Base-by-base conservation (phyloP, 2,329 filamentous ascomycete species). In the Ambrosiella cleistominuta region DNA sequence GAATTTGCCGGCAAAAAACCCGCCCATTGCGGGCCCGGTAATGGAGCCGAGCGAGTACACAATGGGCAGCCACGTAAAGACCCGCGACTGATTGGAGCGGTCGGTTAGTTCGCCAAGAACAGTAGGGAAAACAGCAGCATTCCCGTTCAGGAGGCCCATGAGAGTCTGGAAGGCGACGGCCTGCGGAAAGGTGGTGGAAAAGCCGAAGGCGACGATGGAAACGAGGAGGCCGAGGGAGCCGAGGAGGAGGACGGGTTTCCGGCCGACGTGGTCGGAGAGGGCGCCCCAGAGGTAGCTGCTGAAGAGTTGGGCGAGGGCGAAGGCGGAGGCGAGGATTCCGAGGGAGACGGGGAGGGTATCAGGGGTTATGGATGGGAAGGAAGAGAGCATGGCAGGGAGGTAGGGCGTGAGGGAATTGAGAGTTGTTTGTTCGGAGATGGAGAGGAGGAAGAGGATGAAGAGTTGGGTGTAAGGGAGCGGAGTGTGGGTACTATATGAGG, bases 371-470 rank as follows among this genome's bases (percentile, higher is more conserved):
- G 87, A 87, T 1, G 88, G 86, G 67, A 97, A 97, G 0, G 81
- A 82, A 19, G 81, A 80, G 1, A 90, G 83, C 91, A 98, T 97
- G 64, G 89, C 81, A 0, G 93, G 93, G 1, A 98, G 79, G 69
- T 98, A 98, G 0, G 93, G 93, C 9, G 85, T 86, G 66, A 98
- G 96, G 19, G 89, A 95, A 70, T 98, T 98, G 66, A 98, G 78
- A 0, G 93, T 93, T 0, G 91, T 97, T 74, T 98, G 93, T 68
- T 98, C 93, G 57, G 87, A 86, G 19, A 98, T 76, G 6, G 90
- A 90, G 61, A 98, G 86, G 63, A 96, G 73, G 1, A 91, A 91
- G 39, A 98, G 74, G 11, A 97, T 79, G 4, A 82, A 77, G 61
- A 98, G 83, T 72, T 97, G 93, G 63, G 77, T 81, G 63, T 81